Conservation (phyloP, 495 filamentous ascomycete species). For the Xylaria flabelliformis region DNA sequence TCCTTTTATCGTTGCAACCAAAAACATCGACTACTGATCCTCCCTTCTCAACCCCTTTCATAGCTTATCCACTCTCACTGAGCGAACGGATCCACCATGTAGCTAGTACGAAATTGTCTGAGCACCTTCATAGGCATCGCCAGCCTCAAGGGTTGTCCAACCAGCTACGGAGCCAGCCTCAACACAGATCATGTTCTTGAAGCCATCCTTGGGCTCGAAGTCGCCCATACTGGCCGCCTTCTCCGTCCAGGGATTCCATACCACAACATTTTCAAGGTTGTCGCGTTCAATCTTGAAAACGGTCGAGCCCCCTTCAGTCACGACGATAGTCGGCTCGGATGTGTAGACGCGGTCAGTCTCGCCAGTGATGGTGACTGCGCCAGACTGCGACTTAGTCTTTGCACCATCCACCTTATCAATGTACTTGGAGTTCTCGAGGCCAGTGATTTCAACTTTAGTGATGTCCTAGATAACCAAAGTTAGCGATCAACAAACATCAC, state of each 20-base stretch:
- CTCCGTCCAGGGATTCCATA: constrained; percentile 97
- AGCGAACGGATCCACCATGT: constrained; percentile 3
- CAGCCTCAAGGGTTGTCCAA: constrained; percentile 84
- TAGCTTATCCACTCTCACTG: constrained; percentile 8
- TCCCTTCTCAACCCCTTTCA: not conserved
- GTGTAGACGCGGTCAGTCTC: constrained; percentile 80
- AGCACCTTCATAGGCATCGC: constrained; percentile 88
- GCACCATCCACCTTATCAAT: constrained; percentile 78
- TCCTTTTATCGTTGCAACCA: not conserved
- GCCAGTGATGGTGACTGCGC: constrained; percentile 62
- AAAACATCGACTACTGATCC: not conserved
- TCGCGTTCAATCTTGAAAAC: constrained; percentile 77
- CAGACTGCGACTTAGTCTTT: constrained; percentile 62
- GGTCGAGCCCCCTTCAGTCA: constrained; percentile 65
- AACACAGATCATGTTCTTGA: constrained; percentile 90
- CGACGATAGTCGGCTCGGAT: constrained; percentile 57
- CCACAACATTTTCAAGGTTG: constrained; percentile 82
- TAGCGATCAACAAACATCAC: constrained; percentile 16
- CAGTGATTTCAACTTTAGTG: constrained; percentile 67
- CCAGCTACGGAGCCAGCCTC: constrained; percentile 84
- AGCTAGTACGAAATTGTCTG: constrained; percentile 65
- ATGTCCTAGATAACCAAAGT: constrained; percentile 65
- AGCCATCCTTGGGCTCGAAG: constrained; percentile 88
- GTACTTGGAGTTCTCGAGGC: constrained; percentile 76
- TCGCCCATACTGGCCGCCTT: constrained; percentile 83